phyloP scores from a whole-genome alignment of 306 rosid species.

The Carpinus viminea region DNA sequence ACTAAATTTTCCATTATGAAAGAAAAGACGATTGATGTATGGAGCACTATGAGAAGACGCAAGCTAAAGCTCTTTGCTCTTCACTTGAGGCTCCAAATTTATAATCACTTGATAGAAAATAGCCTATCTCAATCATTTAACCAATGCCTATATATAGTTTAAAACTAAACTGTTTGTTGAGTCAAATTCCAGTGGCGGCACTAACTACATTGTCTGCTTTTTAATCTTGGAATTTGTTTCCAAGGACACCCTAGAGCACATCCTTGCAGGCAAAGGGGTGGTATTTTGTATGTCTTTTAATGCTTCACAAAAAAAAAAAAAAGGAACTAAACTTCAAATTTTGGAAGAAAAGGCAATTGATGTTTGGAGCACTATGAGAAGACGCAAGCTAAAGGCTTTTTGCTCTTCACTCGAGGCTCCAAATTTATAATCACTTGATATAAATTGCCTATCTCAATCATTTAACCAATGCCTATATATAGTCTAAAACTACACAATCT shows the following conservation, averaged over 20 bases:
- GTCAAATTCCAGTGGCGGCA: no score
- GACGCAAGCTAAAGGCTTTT: conserved; percentile 45
- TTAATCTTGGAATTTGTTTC: neutral
- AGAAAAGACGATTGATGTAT: conserved; percentile 33
- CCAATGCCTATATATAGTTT: neutral
- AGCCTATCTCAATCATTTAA: neutral
- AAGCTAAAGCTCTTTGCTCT: conserved; percentile 45
- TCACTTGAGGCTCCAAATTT: conserved; percentile 57
- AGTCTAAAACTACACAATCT: neutral
- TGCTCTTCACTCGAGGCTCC: conserved; percentile 72
- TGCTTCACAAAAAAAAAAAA: conserved; percentile 20
- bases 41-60: conserved; percentile 65
- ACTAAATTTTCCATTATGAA: conserved; percentile 32
- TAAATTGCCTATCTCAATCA: neutral
- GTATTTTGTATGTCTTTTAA: conserved; percentile 30
- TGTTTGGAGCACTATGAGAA: conserved; percentile 58
- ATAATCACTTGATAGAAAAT: neutral
- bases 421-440: neutral
- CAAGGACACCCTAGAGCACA: neutral
- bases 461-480: neutral
- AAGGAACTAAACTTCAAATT: conserved; percentile 37
- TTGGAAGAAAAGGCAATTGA: conserved; percentile 30
- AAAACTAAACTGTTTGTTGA: neutral
- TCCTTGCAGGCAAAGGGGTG: neutral
- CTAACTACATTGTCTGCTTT: neutral